A percentile compares a stretch with the other conserved stretches of the same genome.
phyloP scores from a whole-genome alignment of 495 filamentous ascomycete species.

The Talaromyces wortmannii region DNA sequence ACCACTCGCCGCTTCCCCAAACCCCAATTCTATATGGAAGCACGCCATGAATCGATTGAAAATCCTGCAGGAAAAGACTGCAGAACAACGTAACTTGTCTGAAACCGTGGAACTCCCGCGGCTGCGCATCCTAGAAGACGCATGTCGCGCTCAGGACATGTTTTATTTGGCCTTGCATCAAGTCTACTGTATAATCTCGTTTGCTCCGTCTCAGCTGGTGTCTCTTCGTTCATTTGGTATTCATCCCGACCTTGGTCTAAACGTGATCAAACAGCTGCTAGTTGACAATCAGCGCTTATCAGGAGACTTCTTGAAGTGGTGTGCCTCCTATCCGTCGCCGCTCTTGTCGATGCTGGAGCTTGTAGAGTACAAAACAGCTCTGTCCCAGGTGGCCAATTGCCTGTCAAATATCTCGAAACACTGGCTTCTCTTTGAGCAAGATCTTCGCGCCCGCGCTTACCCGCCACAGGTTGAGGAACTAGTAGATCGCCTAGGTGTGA shows the following conservation, averaged over 20 bases:
- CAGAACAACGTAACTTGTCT: slow-evolving; percentile 8
- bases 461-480: slow-evolving; percentile 60
- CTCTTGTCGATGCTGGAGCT: slow-evolving; percentile 15
- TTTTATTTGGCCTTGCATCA: slow-evolving; percentile 67
- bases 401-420: slow-evolving; percentile 23
- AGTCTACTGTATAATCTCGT: slow-evolving; percentile 50
- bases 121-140: slow-evolving; percentile 47
- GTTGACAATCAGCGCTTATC: slow-evolving; percentile 26
- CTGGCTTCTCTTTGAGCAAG: slow-evolving; percentile 19
- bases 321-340: slow-evolving; percentile 42
- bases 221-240: slow-evolving; percentile 7
- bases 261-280: slow-evolving; percentile 22
- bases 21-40: slow-evolving; percentile 9
- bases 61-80: slow-evolving; percentile 6
- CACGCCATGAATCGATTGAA: slow-evolving; percentile 7
- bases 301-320: slow-evolving; percentile 39
- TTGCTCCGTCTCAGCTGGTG: slow-evolving; percentile 9
- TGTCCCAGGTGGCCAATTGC: slow-evolving; percentile 23
- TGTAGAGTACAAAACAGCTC: slow-evolving; percentile 15
- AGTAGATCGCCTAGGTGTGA: slow-evolving; percentile 34
- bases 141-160: slow-evolving; percentile 46
- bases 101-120: slow-evolving; percentile 42
- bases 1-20: no score
- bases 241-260: slow-evolving; percentile 17
- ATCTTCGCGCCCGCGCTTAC: slow-evolving; percentile 31